Percentiles rank a stretch among this genome's conserved stretches.
These are phyloP conservation scores for Fomitopsis schrenkii DNA, from an alignment of 1,284 basidiomycete species.

Conservation along the genomic window DNA sequence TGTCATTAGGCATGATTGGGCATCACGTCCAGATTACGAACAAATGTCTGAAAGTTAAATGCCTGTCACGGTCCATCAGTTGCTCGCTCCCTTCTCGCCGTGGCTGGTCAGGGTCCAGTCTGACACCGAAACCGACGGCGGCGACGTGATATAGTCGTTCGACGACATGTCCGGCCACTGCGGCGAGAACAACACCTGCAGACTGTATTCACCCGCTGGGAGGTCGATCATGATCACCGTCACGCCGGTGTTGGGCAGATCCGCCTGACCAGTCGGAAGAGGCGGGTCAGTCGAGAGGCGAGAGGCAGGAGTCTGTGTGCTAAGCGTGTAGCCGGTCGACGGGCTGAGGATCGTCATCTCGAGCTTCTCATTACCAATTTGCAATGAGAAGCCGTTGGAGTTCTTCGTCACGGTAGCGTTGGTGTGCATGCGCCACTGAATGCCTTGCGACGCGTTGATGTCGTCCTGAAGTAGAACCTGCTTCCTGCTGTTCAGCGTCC, in stretches of 20 bases:
- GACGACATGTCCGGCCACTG: conserved; percentile 68
- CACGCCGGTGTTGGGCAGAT: conserved; percentile 78
- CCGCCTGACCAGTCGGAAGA: conserved; percentile 48
- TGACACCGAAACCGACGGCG: conserved; percentile 59
- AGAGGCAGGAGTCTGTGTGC: conserved; percentile 37
- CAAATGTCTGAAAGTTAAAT: background rate
- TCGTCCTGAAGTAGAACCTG: conserved; percentile 95
- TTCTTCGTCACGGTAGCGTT: conserved; percentile 64
- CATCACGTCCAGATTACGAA: too few species aligned
- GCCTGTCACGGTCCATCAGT: conserved; percentile 14
- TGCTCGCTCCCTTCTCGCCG: conserved; percentile 26
- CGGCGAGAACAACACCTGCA: conserved; percentile 84
- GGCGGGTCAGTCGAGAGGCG: conserved; percentile 62
- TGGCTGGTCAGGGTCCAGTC: conserved; percentile 76
- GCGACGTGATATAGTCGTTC: conserved; percentile 57
- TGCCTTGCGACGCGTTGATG: conserved; percentile 50
- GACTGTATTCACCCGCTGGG: conserved; percentile 63
- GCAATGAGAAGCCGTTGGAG: conserved; percentile 56
- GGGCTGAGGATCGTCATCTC: conserved; percentile 51
- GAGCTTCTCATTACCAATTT: conserved; percentile 53
- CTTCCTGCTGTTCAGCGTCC: conserved; percentile 80
- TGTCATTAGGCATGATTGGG: background rate
- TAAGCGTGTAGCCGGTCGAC: conserved; percentile 56
- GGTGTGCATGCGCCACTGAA: conserved; percentile 96
- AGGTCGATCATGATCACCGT: conserved; percentile 78